Evolutionary conservation across 768 basidiomycete species (phyloP).

Genomic region (Russula emetica): DNA sequence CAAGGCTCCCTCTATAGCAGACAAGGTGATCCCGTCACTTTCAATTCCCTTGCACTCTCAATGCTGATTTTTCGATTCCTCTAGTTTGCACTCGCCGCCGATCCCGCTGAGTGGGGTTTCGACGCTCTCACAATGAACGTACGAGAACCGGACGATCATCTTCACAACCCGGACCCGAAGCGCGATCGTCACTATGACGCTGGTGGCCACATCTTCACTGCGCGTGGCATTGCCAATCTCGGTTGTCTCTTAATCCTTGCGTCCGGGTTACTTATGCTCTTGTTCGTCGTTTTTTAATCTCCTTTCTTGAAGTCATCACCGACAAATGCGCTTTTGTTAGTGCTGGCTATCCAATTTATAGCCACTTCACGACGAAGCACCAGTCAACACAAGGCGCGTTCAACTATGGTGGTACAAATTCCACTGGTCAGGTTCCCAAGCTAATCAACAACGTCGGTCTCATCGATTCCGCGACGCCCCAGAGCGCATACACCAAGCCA

Average conservation of each 20-base stretch:
- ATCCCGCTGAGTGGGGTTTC: conserved; percentile 50
- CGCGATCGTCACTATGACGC: conserved; percentile 51
- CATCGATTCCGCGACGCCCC: conserved; percentile 42
- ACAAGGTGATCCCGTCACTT: conserved; percentile 6
- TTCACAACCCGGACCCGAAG: conserved; percentile 60
- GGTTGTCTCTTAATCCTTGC: conserved; percentile 61
- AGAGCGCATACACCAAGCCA: conserved; percentile 29
- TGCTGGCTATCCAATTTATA: conserved; percentile 47
- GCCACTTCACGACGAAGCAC: conserved; percentile 41
- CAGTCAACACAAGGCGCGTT: conserved; percentile 51
- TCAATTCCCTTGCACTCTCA: background rate
- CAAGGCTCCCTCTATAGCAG: conserved; percentile 21
- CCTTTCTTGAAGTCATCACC: background rate
- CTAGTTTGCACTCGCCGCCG: conserved; percentile 40
- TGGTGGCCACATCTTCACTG: conserved; percentile 56
- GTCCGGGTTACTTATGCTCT: conserved; percentile 45
- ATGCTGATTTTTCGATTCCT: background rate
- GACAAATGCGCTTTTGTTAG: conserved; percentile 1
- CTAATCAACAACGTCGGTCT: conserved; percentile 29
- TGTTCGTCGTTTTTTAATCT: conserved; percentile 41
- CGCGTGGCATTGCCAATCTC: conserved; percentile 60
- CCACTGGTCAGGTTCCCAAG: conserved; percentile 56
- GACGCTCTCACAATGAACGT: conserved; percentile 40
- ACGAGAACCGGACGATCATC: conserved; percentile 57
- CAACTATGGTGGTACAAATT: conserved; percentile 72